A percentile compares a stretch with the other conserved stretches of the same genome.
Evolutionary conservation across 139 green algal genomes (phyloP).

Genomic region (Coelastrella sp.): DNA sequence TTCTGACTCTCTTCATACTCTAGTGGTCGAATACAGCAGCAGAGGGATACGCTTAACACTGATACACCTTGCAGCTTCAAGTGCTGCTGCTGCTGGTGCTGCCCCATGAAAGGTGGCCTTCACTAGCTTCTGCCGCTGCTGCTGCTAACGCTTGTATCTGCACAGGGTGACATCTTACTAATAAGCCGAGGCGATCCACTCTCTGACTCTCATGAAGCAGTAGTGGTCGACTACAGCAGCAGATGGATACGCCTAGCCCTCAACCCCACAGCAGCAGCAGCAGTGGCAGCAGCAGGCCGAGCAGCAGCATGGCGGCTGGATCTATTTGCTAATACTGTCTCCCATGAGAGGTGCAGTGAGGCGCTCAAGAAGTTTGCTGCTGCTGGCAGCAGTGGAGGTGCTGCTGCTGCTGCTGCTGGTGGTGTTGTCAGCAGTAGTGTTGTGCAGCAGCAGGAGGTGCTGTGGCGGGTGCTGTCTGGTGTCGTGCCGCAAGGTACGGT

Average conservation of each 20-base stretch:
- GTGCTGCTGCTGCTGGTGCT: no score
- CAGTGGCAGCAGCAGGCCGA: slow-evolving; percentile 27
- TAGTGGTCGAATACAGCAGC: slow-evolving; percentile 66
- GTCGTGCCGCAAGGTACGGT: slow-evolving; percentile 41
- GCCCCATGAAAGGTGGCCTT: background rate
- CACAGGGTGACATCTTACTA: slow-evolving; percentile 61
- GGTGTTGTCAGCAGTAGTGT: background rate
- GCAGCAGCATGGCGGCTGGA: slow-evolving; percentile 63
- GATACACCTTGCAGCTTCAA: no score
- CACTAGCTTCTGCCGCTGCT: slow-evolving; percentile 1
- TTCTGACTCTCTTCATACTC: slow-evolving; percentile 48
- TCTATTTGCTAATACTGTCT: slow-evolving; percentile 57
- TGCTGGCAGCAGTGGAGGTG: background rate
- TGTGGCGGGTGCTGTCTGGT: slow-evolving; percentile 52
- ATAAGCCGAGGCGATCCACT: slow-evolving; percentile 44
- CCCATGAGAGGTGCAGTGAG: slow-evolving; percentile 55
- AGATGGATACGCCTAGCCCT: slow-evolving; percentile 67
- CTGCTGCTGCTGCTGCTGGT: background rate
- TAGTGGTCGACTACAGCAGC: slow-evolving; percentile 66
- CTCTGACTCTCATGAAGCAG: slow-evolving; percentile 51
- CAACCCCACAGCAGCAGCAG: slow-evolving; percentile 32
- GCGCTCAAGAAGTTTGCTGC: slow-evolving; percentile 54
- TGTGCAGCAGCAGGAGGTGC: slow-evolving; percentile 10
- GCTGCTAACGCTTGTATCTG: background rate
- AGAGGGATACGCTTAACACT: slow-evolving; percentile 66